Evolutionary conservation across 2,329 filamentous ascomycete species (phyloP).

Genomic region (Ceratocystis lukuohia): DNA sequence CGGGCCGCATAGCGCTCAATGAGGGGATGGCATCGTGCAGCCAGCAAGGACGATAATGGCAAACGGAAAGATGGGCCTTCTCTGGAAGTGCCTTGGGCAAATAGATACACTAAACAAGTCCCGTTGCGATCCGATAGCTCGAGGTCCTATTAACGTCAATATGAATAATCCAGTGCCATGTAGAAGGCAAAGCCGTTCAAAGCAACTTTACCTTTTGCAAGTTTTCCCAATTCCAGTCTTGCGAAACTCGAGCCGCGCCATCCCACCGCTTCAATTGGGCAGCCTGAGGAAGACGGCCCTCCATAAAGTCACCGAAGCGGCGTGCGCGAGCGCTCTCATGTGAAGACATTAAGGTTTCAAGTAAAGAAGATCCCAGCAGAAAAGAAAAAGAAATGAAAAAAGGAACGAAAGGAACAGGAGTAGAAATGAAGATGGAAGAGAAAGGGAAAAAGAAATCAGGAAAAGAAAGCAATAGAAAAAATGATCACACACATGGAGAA

Average conservation of each 20-base stretch:
- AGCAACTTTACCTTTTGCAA: conserved; percentile 31
- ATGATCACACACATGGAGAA: background rate
- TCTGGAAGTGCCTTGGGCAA: conserved; percentile 49
- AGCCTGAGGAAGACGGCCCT: conserved; percentile 22
- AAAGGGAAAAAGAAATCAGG: background rate
- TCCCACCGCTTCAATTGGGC: conserved; percentile 38
- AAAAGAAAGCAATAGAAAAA: conserved; percentile 4
- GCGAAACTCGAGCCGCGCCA: conserved; percentile 33
- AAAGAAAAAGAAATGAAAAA: background rate
- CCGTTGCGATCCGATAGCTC: conserved; percentile 57
- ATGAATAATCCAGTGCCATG: background rate
- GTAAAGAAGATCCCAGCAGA: background rate
- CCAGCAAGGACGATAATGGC: conserved; percentile 43
- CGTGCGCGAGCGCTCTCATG: conserved; percentile 20
- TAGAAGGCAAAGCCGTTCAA: conserved; percentile 13
- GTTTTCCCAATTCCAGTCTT: conserved; percentile 38
- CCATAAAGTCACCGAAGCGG: conserved; percentile 24
- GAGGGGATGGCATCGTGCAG: conserved; percentile 45
- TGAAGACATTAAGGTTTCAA: conserved; percentile 4
- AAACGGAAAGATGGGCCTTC: conserved; percentile 56
- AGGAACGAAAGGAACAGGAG: background rate
- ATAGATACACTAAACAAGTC: conserved; percentile 57
- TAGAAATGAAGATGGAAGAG: background rate
- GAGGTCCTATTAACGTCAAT: conserved; percentile 41
- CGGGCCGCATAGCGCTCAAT: conserved; percentile 36